Evolutionary conservation across 768 basidiomycete species (phyloP).

Genomic region (Psilocybe cubensis): DNA sequence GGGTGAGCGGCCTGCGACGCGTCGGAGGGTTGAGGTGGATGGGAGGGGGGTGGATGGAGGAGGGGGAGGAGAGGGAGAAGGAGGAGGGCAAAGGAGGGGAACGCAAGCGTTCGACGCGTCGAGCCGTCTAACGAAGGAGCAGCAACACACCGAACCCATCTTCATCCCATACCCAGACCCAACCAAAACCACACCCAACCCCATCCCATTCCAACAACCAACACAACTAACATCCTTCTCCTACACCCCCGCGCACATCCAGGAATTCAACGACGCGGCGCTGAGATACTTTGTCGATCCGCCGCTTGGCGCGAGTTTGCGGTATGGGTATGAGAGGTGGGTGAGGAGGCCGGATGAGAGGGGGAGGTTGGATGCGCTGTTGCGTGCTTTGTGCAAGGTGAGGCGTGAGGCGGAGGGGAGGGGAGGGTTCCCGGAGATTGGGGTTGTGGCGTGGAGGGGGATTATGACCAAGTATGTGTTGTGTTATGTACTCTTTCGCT

Average conservation of each 20-base stretch:
- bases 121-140: too few species aligned
- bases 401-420: conserved; percentile 33
- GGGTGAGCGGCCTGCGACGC: too few species aligned
- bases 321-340: conserved; percentile 78
- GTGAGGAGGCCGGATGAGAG: conserved; percentile 63
- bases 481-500: neutral
- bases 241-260: conserved; percentile 56
- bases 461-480: conserved; percentile 76
- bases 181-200: conserved; percentile 14
- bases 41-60: too few species aligned
- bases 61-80: too few species aligned
- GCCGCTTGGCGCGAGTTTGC: conserved; percentile 65
- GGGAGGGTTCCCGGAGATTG: conserved; percentile 44
- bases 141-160: too few species aligned
- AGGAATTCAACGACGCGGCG: conserved; percentile 70
- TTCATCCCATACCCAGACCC: conserved; percentile 20
- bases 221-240: conserved; percentile 73
- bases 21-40: too few species aligned
- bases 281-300: conserved; percentile 74
- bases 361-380: conserved; percentile 68
- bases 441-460: conserved; percentile 77
- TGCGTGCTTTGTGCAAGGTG: conserved; percentile 57
- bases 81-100: too few species aligned
- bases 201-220: conserved; percentile 69
- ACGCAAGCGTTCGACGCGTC: too few species aligned